Percentiles rank a stretch among this genome's conserved stretches.
phyloP scores from a whole-genome alignment of 2,329 filamentous ascomycete species.

The Alternaria infectoria region DNA sequence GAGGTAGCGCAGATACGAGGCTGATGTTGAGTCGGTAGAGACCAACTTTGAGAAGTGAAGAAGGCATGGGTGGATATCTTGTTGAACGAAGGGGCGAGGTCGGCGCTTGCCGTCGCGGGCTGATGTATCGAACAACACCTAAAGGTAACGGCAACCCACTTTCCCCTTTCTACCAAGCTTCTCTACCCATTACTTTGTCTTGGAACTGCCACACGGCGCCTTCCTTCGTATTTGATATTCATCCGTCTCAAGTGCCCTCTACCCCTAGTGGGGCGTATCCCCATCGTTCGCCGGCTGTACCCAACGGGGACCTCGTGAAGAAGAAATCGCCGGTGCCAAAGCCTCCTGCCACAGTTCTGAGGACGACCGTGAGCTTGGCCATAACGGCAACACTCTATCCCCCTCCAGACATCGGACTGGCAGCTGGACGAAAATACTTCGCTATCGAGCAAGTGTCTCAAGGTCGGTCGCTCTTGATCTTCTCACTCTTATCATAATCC shows the following conservation, averaged over 20 bases:
- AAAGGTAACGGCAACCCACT: background rate
- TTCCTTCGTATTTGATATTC: background rate
- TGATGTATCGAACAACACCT: background rate
- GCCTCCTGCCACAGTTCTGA: background rate
- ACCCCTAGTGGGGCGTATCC: background rate
- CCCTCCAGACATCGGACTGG: conserved; percentile 45
- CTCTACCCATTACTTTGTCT: background rate
- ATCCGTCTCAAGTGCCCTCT: background rate
- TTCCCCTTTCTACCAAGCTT: background rate
- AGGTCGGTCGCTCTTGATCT: conserved; percentile 1
- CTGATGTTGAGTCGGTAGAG: background rate
- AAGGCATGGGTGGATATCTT: background rate
- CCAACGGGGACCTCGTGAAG: background rate
- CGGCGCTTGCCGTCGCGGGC: background rate
- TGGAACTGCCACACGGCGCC: background rate
- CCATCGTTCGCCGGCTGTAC: background rate
- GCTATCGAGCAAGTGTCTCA: conserved; percentile 42
- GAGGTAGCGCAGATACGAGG: background rate
- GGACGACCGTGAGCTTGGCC: background rate
- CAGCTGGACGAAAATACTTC: conserved; percentile 43
- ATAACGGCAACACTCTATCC: conserved; percentile 11
- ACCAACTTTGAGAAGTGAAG: background rate
- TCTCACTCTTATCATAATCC: background rate
- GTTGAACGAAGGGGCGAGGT: background rate
- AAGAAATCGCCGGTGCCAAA: background rate